phyloP scores from a whole-genome alignment of 2,329 filamentous ascomycete species.

The Trichoderma harzianum region DNA sequence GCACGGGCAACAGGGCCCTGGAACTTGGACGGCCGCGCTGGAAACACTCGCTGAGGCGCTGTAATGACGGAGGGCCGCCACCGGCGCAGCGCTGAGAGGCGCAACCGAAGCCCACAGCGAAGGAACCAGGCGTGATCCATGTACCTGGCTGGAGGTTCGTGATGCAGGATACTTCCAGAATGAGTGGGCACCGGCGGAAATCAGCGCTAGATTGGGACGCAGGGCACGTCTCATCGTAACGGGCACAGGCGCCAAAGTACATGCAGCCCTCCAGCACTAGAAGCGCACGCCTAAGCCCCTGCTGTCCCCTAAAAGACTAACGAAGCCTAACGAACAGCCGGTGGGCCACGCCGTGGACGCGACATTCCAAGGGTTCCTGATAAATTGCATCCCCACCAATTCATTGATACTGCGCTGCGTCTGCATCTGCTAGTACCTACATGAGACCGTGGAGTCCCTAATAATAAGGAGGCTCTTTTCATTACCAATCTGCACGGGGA shows the following conservation, averaged over 20 bases:
- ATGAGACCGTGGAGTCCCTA: neutral
- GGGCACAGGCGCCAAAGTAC: neutral
- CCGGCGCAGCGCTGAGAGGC: slow-evolving; percentile 7
- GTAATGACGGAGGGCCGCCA: slow-evolving; percentile 3
- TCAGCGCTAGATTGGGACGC: neutral
- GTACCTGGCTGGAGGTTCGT: neutral
- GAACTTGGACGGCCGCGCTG: neutral
- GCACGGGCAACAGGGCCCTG: neutral
- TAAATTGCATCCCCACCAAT: slow-evolving; percentile 16
- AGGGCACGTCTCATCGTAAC: slow-evolving; percentile 4
- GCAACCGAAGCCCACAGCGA: neutral
- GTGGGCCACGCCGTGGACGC: slow-evolving; percentile 5
- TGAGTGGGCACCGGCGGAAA: neutral
- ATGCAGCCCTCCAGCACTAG: neutral
- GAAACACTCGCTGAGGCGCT: neutral
- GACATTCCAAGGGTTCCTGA: slow-evolving; percentile 16
- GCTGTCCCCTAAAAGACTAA: slow-evolving; percentile 10
- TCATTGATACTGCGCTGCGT: neutral
- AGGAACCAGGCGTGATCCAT: neutral
- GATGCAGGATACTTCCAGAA: slow-evolving; percentile 8
- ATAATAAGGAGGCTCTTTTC: neutral
- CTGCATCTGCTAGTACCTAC: neutral
- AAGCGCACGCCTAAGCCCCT: neutral
- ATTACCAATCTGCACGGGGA: neutral
- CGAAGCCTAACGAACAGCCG: slow-evolving; percentile 2